These are phyloP conservation scores for Daldinia caldariorum DNA, from an alignment of 495 filamentous ascomycete species.

Conservation along the genomic window DNA sequence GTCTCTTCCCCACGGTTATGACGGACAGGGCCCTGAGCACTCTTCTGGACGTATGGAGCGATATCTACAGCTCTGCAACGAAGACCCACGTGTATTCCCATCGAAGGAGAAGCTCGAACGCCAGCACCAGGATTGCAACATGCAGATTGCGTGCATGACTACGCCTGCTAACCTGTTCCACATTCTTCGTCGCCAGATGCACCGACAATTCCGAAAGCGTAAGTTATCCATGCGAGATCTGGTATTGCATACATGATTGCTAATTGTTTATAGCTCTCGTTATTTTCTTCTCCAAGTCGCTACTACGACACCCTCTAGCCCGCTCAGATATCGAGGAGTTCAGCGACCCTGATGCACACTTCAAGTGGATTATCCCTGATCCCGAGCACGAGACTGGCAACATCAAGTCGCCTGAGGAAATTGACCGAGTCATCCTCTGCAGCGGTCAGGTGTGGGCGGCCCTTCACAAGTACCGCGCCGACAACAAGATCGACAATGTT, in stretches of 20 bases:
- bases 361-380: conserved; percentile 95
- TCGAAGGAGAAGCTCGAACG: conserved; percentile 86
- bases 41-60: conserved; percentile 97
- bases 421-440: conserved; percentile 94
- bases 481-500: conserved; percentile 83
- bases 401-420: conserved; percentile 83
- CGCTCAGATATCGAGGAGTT: conserved; percentile 91
- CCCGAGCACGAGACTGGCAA: conserved; percentile 75
- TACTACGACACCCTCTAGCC: conserved; percentile 90
- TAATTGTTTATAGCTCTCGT: conserved; percentile 75
- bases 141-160: conserved; percentile 97
- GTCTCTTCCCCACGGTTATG: conserved; percentile 96
- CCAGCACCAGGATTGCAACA: conserved; percentile 99
- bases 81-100: conserved; percentile 94
- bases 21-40: conserved; percentile 98
- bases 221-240: conserved; percentile 55
- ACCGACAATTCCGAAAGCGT: conserved; percentile 99
- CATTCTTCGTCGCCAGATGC: conserved; percentile 94
- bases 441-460: conserved; percentile 93
- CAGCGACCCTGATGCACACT: conserved; percentile 81
- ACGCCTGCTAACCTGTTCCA: conserved; percentile 95
- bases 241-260: conserved; percentile 29
- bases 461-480: conserved; percentile 87
- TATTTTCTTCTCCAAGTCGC: conserved; percentile 96
- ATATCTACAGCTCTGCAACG: conserved; percentile 97